Evolutionary conservation across 129 eudicot genomes (phyloP), one percentile per base, ranked within the genome.

Genomic region (Lonicera japonica): DNA sequence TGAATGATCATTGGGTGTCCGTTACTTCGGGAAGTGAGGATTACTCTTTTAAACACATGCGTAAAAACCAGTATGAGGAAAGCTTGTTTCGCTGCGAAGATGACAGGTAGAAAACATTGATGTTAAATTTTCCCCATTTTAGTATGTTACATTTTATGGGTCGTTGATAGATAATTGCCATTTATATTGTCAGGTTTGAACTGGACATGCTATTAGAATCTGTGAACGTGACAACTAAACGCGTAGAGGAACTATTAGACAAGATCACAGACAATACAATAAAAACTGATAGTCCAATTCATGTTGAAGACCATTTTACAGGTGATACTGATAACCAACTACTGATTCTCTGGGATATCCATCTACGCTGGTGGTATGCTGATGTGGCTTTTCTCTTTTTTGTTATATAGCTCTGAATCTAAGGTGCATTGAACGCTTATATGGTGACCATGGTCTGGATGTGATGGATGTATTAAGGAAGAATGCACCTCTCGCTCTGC

Each of bases 1-100:
- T 92, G 75, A 92, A 92, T 83, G 96, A 92, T 77, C 85, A 78
- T 20, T 92, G 99, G 99, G 99, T 92, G 61, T 92, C 99, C 59
- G 99, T 92, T 68, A 88, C 99, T 69, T 92, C 99, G 41, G 99
- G 99, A 70, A 92, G 96, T 75, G 99, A 92, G 66, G 99, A 92
- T 79, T 85, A 92, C 77, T 92, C 99, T 60, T 92, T 88, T 52
- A 92, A 92, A 75, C 99, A 92, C 73, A 92, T 88, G 99, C 96
- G 95, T 56, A 92, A 92, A 79, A 92, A 92, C 71, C 99, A 88
- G 75, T 92, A 92, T 47, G 99, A 92, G 79, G 99, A 92, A 75
- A 88, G 91, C 85, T 77, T 92, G 71, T 92, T 88, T 71, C 95
- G 95, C 48, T 92, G 99, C 74, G 99, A 92, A 84, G 99, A 92